phyloP scores from a whole-genome alignment of 2,329 filamentous ascomycete species.

The Alternaria arborescens region DNA sequence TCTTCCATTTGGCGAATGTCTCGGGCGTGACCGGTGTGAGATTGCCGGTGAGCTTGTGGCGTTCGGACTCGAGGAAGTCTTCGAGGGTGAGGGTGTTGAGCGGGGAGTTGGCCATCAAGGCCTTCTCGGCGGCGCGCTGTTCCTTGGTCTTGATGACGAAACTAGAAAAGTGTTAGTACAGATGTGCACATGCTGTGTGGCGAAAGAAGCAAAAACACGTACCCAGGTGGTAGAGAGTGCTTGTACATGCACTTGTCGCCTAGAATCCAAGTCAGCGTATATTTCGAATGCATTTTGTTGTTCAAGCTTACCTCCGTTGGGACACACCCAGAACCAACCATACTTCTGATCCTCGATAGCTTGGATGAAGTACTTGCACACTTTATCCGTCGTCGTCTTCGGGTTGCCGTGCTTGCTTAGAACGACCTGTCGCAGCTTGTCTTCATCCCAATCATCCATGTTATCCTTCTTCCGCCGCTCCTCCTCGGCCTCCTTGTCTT shows the following conservation, averaged over 20 bases:
- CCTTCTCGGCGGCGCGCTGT: constrained; percentile 93
- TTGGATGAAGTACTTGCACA: constrained; percentile 98
- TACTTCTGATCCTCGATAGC: constrained; percentile 99
- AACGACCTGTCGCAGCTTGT: constrained; percentile 89
- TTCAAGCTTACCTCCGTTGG: constrained; percentile 71
- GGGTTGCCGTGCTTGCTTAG: constrained; percentile 98
- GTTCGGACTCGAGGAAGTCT: constrained; percentile 95
- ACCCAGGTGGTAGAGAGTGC: constrained; percentile 94
- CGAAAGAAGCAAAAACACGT: constrained; percentile 54
- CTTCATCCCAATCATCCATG: constrained; percentile 97
- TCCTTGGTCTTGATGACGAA: constrained; percentile 98
- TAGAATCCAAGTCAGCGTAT: not conserved
- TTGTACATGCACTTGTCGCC: constrained; percentile 97
- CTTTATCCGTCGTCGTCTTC: constrained; percentile 93
- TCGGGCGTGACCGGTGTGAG: constrained; percentile 95
- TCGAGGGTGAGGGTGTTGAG: constrained; percentile 93
- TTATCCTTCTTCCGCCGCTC: constrained; percentile 88
- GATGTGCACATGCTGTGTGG: not conserved
- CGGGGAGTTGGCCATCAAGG: constrained; percentile 92
- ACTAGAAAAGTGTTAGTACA: constrained; percentile 56
- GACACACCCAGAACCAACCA: constrained; percentile 99
- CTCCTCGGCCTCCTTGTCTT: constrained; percentile 74
- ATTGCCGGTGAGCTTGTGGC: constrained; percentile 90
- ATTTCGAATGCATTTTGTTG: not conserved
- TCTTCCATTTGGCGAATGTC: constrained; percentile 96